Evolutionary conservation across 208 protist genomes (phyloP).

Genomic region (Naegleria lovaniensis): DNA sequence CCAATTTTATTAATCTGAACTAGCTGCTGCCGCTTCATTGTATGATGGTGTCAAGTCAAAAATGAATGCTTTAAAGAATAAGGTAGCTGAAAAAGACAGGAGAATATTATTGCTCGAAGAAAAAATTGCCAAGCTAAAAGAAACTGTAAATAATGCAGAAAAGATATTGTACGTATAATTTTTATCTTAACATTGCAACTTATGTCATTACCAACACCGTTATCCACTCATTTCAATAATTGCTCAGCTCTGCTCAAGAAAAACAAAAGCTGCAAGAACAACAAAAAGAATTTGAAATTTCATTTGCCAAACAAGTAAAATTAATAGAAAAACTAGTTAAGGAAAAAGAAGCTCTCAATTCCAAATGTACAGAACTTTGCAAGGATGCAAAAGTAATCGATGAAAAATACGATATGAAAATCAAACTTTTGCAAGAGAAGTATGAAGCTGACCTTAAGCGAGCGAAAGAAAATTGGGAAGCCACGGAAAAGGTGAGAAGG

Average conservation of each 20-base stretch:
- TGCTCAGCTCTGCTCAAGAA: background rate
- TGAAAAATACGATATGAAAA: background rate
- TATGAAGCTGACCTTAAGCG: background rate
- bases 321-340: background rate
- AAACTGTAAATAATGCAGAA: background rate
- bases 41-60: background rate
- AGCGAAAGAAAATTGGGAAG: constrained; percentile 1
- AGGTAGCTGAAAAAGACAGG: background rate
- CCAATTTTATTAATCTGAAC: background rate
- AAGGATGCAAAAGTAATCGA: background rate
- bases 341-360: constrained; percentile 8
- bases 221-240: no score
- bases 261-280: background rate
- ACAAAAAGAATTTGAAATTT: constrained; percentile 2
- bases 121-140: background rate
- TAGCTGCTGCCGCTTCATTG: background rate
- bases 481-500: background rate
- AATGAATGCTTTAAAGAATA: background rate
- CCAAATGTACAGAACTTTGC: background rate
- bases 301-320: background rate
- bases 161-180: background rate
- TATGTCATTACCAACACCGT: no score
- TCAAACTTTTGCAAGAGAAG: background rate
- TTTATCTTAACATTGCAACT: no score
- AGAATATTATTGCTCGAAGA: background rate